Base-by-base conservation (phyloP, 495 filamentous ascomycete species). In the Pseudomonodictys pantanalensis region DNA sequence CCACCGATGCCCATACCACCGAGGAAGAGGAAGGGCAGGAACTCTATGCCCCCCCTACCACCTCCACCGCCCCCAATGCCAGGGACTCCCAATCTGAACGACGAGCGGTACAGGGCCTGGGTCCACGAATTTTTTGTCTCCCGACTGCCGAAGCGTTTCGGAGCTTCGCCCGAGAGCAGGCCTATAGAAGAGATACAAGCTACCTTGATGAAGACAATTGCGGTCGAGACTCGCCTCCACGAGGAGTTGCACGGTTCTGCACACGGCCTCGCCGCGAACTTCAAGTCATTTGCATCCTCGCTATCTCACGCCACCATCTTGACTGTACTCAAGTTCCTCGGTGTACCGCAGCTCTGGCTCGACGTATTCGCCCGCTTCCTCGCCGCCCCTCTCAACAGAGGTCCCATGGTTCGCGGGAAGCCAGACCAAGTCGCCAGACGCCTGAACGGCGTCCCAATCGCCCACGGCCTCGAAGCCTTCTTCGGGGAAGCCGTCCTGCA, bases 311-410 rank as follows among this genome's bases (percentile, higher is more conserved):
- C 51, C 47, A 62, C 58, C 5, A 62, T 62, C 25, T 32, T 66
- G 15, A 38, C 58, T 10, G 29, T 66, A 1, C 47, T 66, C 24
- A 62, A 62, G 33, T 66, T 66, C 47, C 56, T 66, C 33, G 58
- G 64, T 12, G 43, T 66, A 2, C 41, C 58, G 15, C 24, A 66
- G n/a, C 7, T 22, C 20, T 66, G 64, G 64, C 45, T 66, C 20
- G 35, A 56, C 2, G 15, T 58, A 39, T 66, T 66, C 58, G 55
- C 47, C 5, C 28, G 49, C 17, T 62, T 66, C 47, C 56, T 66
- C 5, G 17, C 61, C 20, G 47, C 58, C 1, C 64, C 58, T 9
- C 35, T 62, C 32, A 66, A 66, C 38, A 56, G 57, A 46, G 57
- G 62, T 26, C 57, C 57, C 3, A 5, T 61, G 7, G 49, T 56